These are phyloP conservation scores for Cladophialophora immunda DNA, from an alignment of 2,329 filamentous ascomycete species.

Conservation along the genomic window DNA sequence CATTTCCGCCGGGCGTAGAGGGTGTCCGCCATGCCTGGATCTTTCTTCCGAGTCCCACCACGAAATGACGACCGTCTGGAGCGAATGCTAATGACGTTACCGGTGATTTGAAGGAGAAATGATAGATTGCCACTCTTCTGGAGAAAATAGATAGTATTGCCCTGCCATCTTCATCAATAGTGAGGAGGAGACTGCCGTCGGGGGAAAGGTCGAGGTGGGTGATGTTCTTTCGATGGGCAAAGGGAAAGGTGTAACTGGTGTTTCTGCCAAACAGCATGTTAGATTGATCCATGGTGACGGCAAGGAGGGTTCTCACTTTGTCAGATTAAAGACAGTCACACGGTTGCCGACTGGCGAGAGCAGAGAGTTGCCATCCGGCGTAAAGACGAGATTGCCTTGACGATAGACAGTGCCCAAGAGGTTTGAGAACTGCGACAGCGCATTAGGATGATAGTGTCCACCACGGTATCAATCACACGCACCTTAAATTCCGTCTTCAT, in stretches of 20 bases:
- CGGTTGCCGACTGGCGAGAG: conserved; percentile 96
- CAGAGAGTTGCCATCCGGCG: conserved; percentile 92
- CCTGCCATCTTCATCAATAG: conserved; percentile 91
- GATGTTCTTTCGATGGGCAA: conserved; percentile 95
- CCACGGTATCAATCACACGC: conserved; percentile 40
- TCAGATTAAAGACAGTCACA: conserved; percentile 93
- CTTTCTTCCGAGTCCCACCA: conserved; percentile 83
- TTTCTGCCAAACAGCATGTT: conserved; percentile 28
- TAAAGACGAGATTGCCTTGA: conserved; percentile 96
- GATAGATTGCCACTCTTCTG: conserved; percentile 85
- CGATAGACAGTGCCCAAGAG: conserved; percentile 97
- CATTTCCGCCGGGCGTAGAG: conserved; percentile 81
- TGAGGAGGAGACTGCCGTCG: conserved; percentile 88
- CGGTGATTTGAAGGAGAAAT: conserved; percentile 90
- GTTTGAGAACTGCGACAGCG: conserved; percentile 83
- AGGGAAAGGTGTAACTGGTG: conserved; percentile 62
- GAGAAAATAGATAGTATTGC: conserved; percentile 92
- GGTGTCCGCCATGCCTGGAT: conserved; percentile 97
- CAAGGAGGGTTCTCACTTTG: conserved; percentile 70
- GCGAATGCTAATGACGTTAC: conserved; percentile 89
- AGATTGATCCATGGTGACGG: background rate
- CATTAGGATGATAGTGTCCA: conserved; percentile 17
- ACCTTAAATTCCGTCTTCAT: conserved; percentile 99
- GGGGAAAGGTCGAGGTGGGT: conserved; percentile 86
- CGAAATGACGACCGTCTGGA: conserved; percentile 89